Evolutionary conservation across 148 eudicot species (phyloP).

Genomic region (Dianthus caryophyllus): DNA sequence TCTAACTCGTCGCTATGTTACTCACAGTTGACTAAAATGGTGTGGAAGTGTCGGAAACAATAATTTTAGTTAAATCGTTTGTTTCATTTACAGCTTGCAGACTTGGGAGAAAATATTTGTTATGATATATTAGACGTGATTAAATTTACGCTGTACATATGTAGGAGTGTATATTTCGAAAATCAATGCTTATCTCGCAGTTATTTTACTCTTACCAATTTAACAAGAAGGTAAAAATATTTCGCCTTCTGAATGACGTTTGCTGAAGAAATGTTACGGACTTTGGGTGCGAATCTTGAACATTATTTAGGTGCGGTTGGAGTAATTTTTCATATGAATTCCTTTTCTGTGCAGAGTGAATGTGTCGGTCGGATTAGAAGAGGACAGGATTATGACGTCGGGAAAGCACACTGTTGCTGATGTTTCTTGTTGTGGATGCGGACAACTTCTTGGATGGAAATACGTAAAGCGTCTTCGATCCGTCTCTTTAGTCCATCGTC

Average conservation of each 20-base stretch:
- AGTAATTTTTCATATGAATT: neutral
- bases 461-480: conserved; percentile 40
- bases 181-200: no score
- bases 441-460: conserved; percentile 66
- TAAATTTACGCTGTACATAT: no score
- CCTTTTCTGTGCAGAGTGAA: conserved; percentile 36
- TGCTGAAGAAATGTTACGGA: neutral
- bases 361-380: conserved; percentile 43
- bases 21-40: no score
- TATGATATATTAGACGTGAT: no score
- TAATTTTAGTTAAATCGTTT: no score
- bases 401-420: conserved; percentile 58
- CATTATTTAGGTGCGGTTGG: neutral
- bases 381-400: conserved; percentile 52
- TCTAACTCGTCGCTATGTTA: neutral
- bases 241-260: neutral
- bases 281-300: neutral
- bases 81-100: no score
- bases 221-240: neutral
- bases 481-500: neutral
- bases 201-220: neutral
- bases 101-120: no score
- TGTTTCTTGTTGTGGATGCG: conserved; percentile 56
- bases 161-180: no score
- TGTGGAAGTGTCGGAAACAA: no score